Conservation (phyloP, 2,329 filamentous ascomycete species). For the Aspergillus alliaceus region DNA sequence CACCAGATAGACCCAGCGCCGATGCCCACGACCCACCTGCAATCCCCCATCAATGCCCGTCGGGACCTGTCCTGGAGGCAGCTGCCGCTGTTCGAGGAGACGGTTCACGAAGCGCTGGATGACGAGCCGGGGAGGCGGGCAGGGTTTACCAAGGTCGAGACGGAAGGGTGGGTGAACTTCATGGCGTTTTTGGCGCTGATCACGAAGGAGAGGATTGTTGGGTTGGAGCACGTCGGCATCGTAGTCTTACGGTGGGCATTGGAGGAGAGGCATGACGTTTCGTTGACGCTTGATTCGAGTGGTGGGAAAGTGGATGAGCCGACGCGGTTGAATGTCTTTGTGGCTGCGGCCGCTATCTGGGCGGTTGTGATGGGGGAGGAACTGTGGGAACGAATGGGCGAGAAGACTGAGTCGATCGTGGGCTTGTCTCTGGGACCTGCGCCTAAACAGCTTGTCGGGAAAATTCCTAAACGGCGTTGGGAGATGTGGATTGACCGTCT, state of each 20-base stretch:
- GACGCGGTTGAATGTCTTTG: slow-evolving; percentile 5
- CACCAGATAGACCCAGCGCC: slow-evolving; percentile 1
- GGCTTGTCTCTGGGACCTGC: slow-evolving; percentile 1
- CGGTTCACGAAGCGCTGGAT: background rate
- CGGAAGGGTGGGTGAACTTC: slow-evolving; percentile 8
- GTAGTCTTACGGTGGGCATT: slow-evolving; percentile 4
- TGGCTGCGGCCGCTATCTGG: slow-evolving; percentile 16
- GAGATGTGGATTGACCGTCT: slow-evolving; percentile 17
- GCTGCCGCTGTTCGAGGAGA: slow-evolving; percentile 4
- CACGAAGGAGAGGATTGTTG: slow-evolving; percentile 1
- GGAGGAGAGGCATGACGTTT: slow-evolving; percentile 11
- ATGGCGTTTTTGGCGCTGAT: slow-evolving; percentile 12
- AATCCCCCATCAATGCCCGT: background rate
- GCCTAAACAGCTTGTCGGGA: background rate
- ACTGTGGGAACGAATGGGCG: slow-evolving; percentile 12
- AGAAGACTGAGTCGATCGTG: slow-evolving; percentile 1
- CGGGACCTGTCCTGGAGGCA: background rate
- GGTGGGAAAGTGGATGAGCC: background rate
- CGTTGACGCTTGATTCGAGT: background rate
- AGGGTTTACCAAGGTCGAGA: slow-evolving; percentile 1
- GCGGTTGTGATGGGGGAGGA: slow-evolving; percentile 24
- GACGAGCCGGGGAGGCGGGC: slow-evolving; percentile 7
- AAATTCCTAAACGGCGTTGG: slow-evolving; percentile 14
- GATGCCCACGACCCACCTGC: background rate
- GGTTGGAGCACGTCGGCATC: slow-evolving; percentile 6